Evolutionary conservation across 352 stramenopile genomes (phyloP).

Genomic region (Elongisporangium prolatum): DNA sequence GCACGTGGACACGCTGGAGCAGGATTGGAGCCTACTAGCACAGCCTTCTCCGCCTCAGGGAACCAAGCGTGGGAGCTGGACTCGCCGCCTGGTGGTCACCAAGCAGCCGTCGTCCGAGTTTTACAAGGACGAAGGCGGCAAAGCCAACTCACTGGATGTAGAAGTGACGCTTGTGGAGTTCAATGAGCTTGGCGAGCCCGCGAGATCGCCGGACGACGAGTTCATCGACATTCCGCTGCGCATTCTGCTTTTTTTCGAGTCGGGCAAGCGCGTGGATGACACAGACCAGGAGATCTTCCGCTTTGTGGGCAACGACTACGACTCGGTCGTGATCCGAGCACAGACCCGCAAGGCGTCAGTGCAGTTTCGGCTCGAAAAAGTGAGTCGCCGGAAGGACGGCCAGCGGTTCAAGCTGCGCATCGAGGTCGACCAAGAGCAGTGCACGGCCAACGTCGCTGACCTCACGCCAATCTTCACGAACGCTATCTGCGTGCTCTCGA

Average conservation of each 20-base stretch:
- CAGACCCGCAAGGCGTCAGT: constrained; percentile 56
- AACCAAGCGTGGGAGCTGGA: constrained; percentile 49
- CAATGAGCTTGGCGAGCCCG: constrained; percentile 55
- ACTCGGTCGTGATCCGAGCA: constrained; percentile 73
- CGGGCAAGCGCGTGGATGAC: constrained; percentile 79
- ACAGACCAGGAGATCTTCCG: constrained; percentile 85
- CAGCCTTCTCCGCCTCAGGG: background rate
- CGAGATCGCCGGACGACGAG: constrained; percentile 58
- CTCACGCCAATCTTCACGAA: constrained; percentile 81
- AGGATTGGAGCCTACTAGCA: background rate
- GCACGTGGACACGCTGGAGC: background rate
- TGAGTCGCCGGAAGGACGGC: constrained; percentile 79
- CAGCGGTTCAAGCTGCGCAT: constrained; percentile 84
- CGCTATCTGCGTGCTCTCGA: constrained; percentile 83
- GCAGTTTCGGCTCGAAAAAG: constrained; percentile 83
- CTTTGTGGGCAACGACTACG: constrained; percentile 83
- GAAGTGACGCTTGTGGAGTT: constrained; percentile 83
- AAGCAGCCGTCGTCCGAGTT: constrained; percentile 84
- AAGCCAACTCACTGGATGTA: constrained; percentile 74
- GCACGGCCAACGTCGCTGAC: constrained; percentile 71
- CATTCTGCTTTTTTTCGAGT: constrained; percentile 82
- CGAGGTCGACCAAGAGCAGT: constrained; percentile 82
- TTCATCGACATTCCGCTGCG: constrained; percentile 81
- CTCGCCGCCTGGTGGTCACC: constrained; percentile 73
- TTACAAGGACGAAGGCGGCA: constrained; percentile 88